Conservation (phyloP, 2,329 filamentous ascomycete genomes). For the Epicoccum nigrum region DNA sequence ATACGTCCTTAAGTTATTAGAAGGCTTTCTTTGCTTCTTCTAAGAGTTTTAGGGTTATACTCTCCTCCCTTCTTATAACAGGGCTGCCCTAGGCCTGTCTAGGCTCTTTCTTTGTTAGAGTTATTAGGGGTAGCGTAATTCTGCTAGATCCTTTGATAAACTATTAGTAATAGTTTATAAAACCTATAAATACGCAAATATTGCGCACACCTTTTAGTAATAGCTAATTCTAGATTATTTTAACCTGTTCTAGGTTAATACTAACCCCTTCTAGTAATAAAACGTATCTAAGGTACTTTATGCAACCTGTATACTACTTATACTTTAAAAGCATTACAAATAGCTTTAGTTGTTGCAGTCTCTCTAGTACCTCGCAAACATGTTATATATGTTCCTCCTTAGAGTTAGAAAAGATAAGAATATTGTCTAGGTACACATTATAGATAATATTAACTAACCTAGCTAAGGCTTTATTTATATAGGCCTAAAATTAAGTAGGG, state of each 20-base stretch:
- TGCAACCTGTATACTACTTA: background rate
- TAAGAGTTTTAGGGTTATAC: background rate
- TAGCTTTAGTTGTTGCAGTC: background rate
- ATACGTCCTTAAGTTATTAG: background rate
- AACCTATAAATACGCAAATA: background rate
- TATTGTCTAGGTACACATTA: background rate
- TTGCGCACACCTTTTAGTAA: background rate
- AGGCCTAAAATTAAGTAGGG: background rate
- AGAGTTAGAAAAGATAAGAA: background rate
- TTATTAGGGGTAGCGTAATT: background rate
- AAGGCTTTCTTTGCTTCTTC: background rate
- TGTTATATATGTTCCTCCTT: background rate
- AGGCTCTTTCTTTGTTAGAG: background rate
- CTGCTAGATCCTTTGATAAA: background rate
- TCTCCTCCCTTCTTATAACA: background rate
- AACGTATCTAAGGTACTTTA: background rate
- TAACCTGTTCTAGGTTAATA: background rate
- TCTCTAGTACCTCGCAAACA: background rate
- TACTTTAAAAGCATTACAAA: background rate
- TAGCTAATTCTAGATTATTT: conserved; percentile 1
- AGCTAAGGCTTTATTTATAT: background rate
- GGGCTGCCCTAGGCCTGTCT: background rate
- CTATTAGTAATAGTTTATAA: background rate
- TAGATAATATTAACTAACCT: background rate
- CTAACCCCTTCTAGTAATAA: background rate